These are phyloP conservation scores for Xenosphaeropsis pyriputrescens DNA, from an alignment of 2,329 filamentous ascomycete species.

Conservation along the genomic window DNA sequence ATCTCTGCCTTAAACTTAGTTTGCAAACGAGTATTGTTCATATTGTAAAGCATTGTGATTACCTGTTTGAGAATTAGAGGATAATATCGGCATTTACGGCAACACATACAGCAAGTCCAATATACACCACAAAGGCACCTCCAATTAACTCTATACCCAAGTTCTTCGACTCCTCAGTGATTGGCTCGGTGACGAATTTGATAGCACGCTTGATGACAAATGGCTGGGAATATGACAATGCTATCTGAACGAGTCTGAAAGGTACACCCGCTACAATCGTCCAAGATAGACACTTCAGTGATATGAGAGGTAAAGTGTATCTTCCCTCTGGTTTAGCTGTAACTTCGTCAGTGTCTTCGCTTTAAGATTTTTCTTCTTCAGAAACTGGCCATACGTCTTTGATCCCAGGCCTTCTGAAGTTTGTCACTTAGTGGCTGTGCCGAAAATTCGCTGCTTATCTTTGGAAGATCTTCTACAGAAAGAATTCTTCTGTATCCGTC, in stretches of 20 bases:
- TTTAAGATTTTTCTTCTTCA: no score
- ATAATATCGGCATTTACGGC: no score
- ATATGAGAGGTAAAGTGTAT: not conserved
- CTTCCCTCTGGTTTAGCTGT: no score
- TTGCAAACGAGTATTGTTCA: conserved; percentile 4
- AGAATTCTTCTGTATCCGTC: conserved; percentile 1
- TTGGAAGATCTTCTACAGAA: conserved; percentile 2
- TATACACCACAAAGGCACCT: conserved; percentile 11
- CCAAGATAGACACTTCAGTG: not conserved
- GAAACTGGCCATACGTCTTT: no score
- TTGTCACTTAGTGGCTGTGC: no score
- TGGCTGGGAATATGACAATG: conserved; percentile 7
- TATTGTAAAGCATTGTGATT: conserved; percentile 2
- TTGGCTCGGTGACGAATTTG: not conserved
- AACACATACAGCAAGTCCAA: conserved; percentile 11
- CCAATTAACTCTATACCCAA: conserved; percentile 14
- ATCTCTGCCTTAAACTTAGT: conserved; percentile 7
- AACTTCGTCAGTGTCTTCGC: no score
- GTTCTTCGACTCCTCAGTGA: conserved; percentile 1
- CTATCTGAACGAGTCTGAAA: conserved; percentile 4
- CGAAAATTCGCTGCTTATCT: no score
- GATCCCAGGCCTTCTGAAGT: no score
- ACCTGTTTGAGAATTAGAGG: not conserved
- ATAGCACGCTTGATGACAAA: conserved; percentile 7
- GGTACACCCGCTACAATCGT: not conserved